Percentiles rank a stretch among this genome's conserved stretches.
Evolutionary conservation across 306 rosid genomes (phyloP).

Genomic region (Hippophae tibetana): DNA sequence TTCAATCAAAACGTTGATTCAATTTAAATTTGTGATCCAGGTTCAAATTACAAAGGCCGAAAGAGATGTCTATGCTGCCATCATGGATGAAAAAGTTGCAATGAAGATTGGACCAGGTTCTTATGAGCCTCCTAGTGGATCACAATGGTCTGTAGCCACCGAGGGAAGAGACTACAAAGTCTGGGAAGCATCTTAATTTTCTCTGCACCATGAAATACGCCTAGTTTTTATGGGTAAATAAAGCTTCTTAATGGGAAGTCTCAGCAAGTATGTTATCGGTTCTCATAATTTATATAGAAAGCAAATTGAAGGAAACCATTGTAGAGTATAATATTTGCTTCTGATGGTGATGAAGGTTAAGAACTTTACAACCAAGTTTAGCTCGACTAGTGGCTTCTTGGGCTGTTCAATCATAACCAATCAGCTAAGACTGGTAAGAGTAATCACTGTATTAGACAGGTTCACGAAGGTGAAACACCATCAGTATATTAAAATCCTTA

Average conservation of each 20-base stretch:
- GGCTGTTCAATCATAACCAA: no score
- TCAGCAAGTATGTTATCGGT: background rate
- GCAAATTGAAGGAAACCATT: slow-evolving; percentile 4
- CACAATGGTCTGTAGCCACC: slow-evolving; percentile 43
- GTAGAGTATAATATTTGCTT: slow-evolving; percentile 11
- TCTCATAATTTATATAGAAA: background rate
- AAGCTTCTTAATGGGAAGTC: slow-evolving; percentile 3
- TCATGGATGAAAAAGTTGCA: slow-evolving; percentile 54
- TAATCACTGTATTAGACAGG: no score
- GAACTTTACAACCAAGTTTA: background rate
- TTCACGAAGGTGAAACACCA: no score
- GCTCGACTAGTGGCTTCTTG: no score
- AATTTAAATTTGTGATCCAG: slow-evolving; percentile 27
- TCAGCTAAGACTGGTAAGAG: no score
- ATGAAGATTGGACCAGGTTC: slow-evolving; percentile 93
- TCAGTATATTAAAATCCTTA: no score
- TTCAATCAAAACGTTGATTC: slow-evolving; percentile 7
- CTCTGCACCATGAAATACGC: background rate
- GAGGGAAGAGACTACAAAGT: slow-evolving; percentile 81
- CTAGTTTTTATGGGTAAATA: slow-evolving; percentile 15
- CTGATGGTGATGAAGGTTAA: slow-evolving; percentile 4
- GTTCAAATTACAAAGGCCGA: slow-evolving; percentile 59
- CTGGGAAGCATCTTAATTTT: slow-evolving; percentile 56
- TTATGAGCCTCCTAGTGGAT: slow-evolving; percentile 60
- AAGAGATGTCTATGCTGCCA: slow-evolving; percentile 89